Conservation (phyloP, 345 rosid genomes). For the Iberis pinnata region DNA sequence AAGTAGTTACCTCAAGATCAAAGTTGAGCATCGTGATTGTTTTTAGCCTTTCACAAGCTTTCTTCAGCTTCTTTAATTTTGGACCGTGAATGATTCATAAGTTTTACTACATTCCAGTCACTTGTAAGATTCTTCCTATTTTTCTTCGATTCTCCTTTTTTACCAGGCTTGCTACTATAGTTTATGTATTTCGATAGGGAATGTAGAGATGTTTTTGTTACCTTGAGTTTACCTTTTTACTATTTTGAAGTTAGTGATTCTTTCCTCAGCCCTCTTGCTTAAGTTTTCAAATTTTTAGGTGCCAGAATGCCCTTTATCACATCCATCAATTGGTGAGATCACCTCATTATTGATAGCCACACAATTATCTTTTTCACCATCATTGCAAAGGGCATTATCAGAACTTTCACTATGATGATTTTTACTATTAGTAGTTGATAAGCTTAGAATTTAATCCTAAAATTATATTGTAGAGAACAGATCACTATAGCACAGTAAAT, state of each 20-base stretch:
- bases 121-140: constrained; percentile 7
- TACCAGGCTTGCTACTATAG: not conserved
- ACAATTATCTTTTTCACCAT: too few species aligned
- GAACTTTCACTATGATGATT: not conserved
- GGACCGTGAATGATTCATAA: not conserved
- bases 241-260: constrained; percentile 11
- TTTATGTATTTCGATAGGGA: not conserved
- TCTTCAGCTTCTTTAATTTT: constrained; percentile 4
- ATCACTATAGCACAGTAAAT: too few species aligned
- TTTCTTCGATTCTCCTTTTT: constrained; percentile 5
- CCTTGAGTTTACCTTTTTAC: constrained; percentile 1
- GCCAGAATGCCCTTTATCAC: constrained; percentile 3
- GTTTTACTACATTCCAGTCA: not conserved
- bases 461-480: too few species aligned
- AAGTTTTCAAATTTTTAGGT: not conserved
- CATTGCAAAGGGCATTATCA: too few species aligned
- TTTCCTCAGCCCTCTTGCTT: constrained; percentile 2
- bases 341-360: too few species aligned
- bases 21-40: constrained; percentile 19
- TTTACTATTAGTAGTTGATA: not conserved
- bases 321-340: too few species aligned
- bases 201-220: not conserved
- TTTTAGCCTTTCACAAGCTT: constrained; percentile 10
- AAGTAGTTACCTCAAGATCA: constrained; percentile 25
- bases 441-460: too few species aligned